phyloP scores from a whole-genome alignment of 2,329 filamentous ascomycete genomes.

The Thermochaetoides dissita region DNA sequence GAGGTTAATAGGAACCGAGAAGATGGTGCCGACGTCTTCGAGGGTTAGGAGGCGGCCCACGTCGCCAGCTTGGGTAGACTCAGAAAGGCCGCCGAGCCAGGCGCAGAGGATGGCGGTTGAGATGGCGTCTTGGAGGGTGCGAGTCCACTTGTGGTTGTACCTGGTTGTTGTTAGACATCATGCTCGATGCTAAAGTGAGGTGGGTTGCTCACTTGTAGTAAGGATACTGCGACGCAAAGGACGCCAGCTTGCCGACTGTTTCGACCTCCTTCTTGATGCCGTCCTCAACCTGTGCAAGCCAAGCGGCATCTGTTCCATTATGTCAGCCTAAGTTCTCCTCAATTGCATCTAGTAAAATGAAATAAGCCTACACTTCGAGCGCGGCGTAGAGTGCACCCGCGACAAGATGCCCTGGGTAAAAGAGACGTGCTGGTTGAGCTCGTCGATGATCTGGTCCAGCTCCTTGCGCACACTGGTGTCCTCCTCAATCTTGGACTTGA shows the following conservation, averaged over 20 bases:
- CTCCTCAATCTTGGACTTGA: conserved; percentile 82
- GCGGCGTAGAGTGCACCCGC: conserved; percentile 75
- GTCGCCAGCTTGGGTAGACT: conserved; percentile 38
- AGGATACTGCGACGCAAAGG: too few relatives aligned
- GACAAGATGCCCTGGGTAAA: conserved; percentile 73
- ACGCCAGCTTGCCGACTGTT: conserved; percentile 55
- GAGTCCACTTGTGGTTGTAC: conserved; percentile 75
- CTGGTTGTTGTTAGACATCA: too few relatives aligned
- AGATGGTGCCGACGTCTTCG: conserved; percentile 68
- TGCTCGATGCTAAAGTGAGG: too few relatives aligned
- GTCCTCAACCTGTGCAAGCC: conserved; percentile 59
- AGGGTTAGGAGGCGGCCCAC: conserved; percentile 64
- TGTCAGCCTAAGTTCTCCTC: too few relatives aligned
- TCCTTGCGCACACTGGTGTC: conserved; percentile 72
- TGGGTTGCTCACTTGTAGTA: too few relatives aligned
- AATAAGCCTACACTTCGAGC: conserved; percentile 29
- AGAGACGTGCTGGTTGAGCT: conserved; percentile 70
- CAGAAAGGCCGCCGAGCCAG: conserved; percentile 65
- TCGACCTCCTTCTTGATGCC: conserved; percentile 58
- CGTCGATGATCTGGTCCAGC: conserved; percentile 66
- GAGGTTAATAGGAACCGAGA: conserved; percentile 73
- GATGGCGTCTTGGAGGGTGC: conserved; percentile 68
- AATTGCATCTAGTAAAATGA: too few relatives aligned
- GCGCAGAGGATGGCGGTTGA: conserved; percentile 42
- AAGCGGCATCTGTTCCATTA: conserved; percentile 40